Evolutionary conservation across 2,329 filamentous ascomycete species (phyloP).

Genomic region (Zymoseptoria crescenta): DNA sequence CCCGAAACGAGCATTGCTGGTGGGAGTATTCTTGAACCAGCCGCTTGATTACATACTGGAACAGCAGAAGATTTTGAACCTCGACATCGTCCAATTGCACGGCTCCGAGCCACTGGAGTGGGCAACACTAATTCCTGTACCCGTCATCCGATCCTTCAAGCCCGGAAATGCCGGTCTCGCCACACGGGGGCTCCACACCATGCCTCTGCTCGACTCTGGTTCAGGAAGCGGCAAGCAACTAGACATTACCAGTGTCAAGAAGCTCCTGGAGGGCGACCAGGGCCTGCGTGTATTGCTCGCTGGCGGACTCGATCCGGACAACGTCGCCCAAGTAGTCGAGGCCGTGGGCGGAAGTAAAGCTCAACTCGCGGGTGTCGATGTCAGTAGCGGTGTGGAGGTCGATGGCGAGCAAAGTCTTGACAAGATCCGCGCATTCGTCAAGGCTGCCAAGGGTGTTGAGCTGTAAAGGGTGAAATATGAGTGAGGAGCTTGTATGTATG

Average conservation of each 20-base stretch:
- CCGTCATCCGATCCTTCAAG: constrained; percentile 79
- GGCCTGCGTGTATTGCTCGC: constrained; percentile 74
- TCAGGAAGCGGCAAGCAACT: constrained; percentile 72
- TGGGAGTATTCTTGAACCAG: constrained; percentile 92
- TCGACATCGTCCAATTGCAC: constrained; percentile 90
- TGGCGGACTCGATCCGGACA: constrained; percentile 73
- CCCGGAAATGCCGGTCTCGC: constrained; percentile 66
- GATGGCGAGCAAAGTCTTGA: constrained; percentile 70
- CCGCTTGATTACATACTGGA: constrained; percentile 73
- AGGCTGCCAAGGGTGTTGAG: constrained; percentile 53
- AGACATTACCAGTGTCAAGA: constrained; percentile 61
- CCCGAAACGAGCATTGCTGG: constrained; percentile 63
- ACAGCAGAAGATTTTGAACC: constrained; percentile 64
- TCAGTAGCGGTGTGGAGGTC: constrained; percentile 87
- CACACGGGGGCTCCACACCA: constrained; percentile 68
- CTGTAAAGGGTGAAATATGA: constrained; percentile 10
- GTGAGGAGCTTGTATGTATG: neutral
- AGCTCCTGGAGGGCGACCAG: constrained; percentile 56
- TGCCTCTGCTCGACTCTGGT: constrained; percentile 82
- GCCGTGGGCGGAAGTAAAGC: constrained; percentile 51
- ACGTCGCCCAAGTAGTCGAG: constrained; percentile 60
- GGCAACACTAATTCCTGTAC: constrained; percentile 80
- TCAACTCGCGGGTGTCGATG: constrained; percentile 75
- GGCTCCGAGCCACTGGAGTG: constrained; percentile 89
- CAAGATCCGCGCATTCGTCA: constrained; percentile 75